Percentiles rank a stretch among this genome's conserved stretches.
phyloP scores from a whole-genome alignment of 495 filamentous ascomycete genomes.

The Talaromyces stipitatus region DNA sequence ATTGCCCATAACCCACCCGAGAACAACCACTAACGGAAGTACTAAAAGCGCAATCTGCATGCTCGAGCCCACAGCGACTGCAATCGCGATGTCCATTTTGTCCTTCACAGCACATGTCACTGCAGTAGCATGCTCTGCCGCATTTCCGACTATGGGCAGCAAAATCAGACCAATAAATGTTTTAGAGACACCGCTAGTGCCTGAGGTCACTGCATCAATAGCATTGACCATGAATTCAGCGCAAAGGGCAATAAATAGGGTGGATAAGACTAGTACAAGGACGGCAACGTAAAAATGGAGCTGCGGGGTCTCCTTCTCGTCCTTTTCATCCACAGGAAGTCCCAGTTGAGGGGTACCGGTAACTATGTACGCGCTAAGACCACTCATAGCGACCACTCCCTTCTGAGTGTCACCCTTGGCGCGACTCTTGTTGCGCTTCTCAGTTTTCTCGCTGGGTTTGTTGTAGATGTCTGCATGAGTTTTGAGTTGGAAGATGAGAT shows the following conservation, averaged over 20 bases:
- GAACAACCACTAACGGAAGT: slow-evolving; percentile 32
- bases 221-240: slow-evolving; percentile 22
- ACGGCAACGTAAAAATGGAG: slow-evolving; percentile 11
- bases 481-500: slow-evolving; percentile 49
- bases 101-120: slow-evolving; percentile 14
- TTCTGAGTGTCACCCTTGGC: slow-evolving; percentile 52
- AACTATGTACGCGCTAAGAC: slow-evolving; percentile 35
- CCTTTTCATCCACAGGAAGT: slow-evolving; percentile 23
- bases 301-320: slow-evolving; percentile 2
- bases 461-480: slow-evolving; percentile 18
- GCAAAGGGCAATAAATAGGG: slow-evolving; percentile 22
- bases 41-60: slow-evolving; percentile 31
- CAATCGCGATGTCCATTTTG: slow-evolving; percentile 21
- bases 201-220: slow-evolving; percentile 38
- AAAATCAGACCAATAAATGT: slow-evolving; percentile 24
- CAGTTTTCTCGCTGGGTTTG: slow-evolving; percentile 13
- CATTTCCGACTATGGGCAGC: slow-evolving; percentile 20
- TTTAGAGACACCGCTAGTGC: slow-evolving; percentile 10
- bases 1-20: slow-evolving; percentile 31
- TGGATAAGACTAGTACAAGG: slow-evolving; percentile 16
- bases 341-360: slow-evolving; percentile 34
- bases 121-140: slow-evolving; percentile 14
- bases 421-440: slow-evolving; percentile 35
- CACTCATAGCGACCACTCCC: slow-evolving; percentile 54
- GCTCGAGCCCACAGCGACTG: slow-evolving; percentile 17